Evolutionary conservation across 306 rosid species (phyloP).

Genomic region (Glycine latifolia): DNA sequence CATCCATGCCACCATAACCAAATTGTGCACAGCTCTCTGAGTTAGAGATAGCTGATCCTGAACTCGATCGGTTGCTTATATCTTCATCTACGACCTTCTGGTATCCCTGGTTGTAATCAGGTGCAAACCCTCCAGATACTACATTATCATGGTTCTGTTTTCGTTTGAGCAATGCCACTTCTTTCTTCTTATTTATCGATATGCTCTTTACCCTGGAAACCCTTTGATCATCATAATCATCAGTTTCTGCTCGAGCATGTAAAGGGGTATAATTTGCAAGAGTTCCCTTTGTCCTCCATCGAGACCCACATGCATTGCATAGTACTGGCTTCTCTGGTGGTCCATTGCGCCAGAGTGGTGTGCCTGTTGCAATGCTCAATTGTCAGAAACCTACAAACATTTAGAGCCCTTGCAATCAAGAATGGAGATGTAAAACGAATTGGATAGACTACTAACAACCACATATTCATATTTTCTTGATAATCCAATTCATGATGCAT

Average conservation of each 20-base stretch:
- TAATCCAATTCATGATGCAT: constrained; percentile 33
- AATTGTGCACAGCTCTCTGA: constrained; percentile 94
- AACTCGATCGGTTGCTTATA: constrained; percentile 89
- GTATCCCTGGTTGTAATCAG: constrained; percentile 72
- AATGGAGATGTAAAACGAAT: constrained; percentile 23
- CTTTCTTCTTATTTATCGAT: constrained; percentile 78
- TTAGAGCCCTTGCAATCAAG: constrained; percentile 33
- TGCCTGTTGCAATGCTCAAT: constrained; percentile 71
- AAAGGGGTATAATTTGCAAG: constrained; percentile 96
- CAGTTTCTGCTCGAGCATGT: constrained; percentile 91
- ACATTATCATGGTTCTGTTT: constrained; percentile 67
- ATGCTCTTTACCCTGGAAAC: constrained; percentile 74
- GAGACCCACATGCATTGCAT: constrained; percentile 99
- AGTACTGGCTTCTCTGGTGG: constrained; percentile 98
- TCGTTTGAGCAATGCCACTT: constrained; percentile 73
- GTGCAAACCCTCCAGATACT: constrained; percentile 53
- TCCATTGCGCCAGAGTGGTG: constrained; percentile 99
- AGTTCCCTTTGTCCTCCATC: constrained; percentile 99
- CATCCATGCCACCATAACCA: constrained; percentile 66
- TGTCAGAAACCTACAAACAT: constrained; percentile 50
- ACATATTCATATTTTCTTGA: constrained; percentile 24
- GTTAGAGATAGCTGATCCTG: constrained; percentile 95
- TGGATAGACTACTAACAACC: constrained; percentile 34
- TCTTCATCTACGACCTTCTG: constrained; percentile 79
- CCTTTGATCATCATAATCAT: constrained; percentile 79